phyloP scores from a whole-genome alignment of 345 rosid genomes.

The Salix purpurea region DNA sequence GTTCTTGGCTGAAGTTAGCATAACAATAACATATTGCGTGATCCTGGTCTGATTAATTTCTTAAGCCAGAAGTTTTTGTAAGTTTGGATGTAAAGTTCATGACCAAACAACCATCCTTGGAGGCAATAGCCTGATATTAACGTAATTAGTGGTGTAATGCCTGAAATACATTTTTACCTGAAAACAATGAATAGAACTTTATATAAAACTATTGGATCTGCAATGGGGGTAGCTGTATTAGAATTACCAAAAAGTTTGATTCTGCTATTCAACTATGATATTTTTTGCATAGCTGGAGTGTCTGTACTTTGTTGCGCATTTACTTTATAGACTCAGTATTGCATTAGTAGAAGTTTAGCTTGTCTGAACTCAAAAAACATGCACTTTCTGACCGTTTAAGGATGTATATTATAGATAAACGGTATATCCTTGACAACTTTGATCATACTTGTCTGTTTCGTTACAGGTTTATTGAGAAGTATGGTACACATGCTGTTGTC shows the following conservation, averaged over 20 bases:
- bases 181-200: too few relatives aligned
- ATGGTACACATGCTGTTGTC: conserved; percentile 27
- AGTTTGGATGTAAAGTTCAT: too few relatives aligned
- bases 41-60: background rate
- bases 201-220: background rate
- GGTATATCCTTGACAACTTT: background rate
- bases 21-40: background rate
- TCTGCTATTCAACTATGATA: background rate
- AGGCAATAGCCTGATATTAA: background rate
- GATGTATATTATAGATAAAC: background rate
- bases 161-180: background rate
- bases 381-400: background rate
- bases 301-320: background rate
- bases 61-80: background rate
- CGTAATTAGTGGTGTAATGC: background rate
- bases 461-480: conserved; percentile 31
- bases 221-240: background rate
- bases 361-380: too few relatives aligned
- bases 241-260: background rate
- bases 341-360: background rate
- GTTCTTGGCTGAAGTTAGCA: too few relatives aligned
- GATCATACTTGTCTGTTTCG: background rate
- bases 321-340: background rate
- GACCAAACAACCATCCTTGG: background rate
- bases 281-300: background rate